These are phyloP conservation scores for Triangularia setosa DNA, from an alignment of 2,329 filamentous ascomycete genomes.

Conservation along the genomic window DNA sequence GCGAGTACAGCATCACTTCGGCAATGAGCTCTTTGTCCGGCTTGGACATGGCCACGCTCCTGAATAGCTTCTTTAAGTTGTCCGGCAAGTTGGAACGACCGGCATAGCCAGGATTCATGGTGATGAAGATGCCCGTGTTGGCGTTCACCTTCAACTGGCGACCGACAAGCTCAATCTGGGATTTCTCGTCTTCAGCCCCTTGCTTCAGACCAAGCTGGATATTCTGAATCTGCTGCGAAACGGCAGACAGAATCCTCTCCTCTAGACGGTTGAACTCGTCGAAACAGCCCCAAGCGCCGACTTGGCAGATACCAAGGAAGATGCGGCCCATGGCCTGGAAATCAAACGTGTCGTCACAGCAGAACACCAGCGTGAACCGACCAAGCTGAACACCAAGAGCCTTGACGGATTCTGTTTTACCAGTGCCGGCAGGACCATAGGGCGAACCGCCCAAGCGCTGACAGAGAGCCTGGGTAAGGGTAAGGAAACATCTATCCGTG, in stretches of 20 bases:
- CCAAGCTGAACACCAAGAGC: conserved; percentile 93
- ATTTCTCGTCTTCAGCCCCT: conserved; percentile 72
- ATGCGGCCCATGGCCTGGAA: conserved; percentile 99
- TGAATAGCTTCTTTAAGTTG: conserved; percentile 99
- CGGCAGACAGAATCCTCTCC: conserved; percentile 93
- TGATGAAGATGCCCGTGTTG: conserved; percentile 99
- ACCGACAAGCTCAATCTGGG: conserved; percentile 91
- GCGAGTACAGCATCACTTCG: conserved; percentile 99
- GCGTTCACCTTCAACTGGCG: conserved; percentile 84
- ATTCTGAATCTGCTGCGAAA: conserved; percentile 98
- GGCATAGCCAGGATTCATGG: conserved; percentile 99
- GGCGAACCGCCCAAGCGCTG: conserved; percentile 95
- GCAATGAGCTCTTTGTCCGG: conserved; percentile 99
- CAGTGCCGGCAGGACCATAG: conserved; percentile 94
- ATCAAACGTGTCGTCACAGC: conserved; percentile 98
- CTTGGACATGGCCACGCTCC: conserved; percentile 99
- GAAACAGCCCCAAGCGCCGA: conserved; percentile 99
- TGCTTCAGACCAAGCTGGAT: conserved; percentile 95
- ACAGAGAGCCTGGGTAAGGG: conserved; percentile 90
- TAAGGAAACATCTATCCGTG: conserved; percentile 97
- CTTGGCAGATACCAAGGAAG: conserved; percentile 97
- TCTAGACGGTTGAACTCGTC: conserved; percentile 99
- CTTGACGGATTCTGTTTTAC: conserved; percentile 99
- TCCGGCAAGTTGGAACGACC: conserved; percentile 96
- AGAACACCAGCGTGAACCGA: conserved; percentile 97